These are phyloP conservation scores for Phytophthora palmivora DNA, from an alignment of 352 stramenopile genomes.

Conservation along the genomic window DNA sequence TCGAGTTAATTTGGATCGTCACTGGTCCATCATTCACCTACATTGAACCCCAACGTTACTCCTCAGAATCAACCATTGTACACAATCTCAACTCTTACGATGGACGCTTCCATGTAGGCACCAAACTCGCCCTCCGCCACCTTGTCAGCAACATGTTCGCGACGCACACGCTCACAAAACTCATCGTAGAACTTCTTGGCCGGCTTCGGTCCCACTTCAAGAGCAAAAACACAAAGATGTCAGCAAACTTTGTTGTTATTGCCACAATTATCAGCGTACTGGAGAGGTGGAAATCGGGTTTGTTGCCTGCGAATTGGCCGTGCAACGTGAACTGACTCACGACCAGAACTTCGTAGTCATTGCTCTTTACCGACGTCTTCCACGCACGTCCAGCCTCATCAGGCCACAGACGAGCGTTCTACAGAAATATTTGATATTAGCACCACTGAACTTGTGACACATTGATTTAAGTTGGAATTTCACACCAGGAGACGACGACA, in stretches of 20 bases:
- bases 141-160: conserved; percentile 64
- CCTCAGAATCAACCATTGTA: neutral
- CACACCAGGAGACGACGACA: conserved; percentile 79
- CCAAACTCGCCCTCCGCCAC: conserved; percentile 84
- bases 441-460: conserved; percentile 8
- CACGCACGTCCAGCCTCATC: conserved; percentile 60
- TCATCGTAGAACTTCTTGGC: conserved; percentile 82
- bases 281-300: conserved; percentile 86
- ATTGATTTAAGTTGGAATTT: neutral
- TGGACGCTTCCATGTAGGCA: conserved; percentile 88
- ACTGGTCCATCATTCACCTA: conserved; percentile 86
- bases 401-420: conserved; percentile 87
- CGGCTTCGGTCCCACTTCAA: conserved; percentile 64
- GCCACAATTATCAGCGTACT: conserved; percentile 50
- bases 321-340: conserved; percentile 91
- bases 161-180: conserved; percentile 75
- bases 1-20: conserved; percentile 88
- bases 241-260: neutral
- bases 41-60: conserved; percentile 16
- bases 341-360: conserved; percentile 81
- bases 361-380: conserved; percentile 72
- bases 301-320: conserved; percentile 85
- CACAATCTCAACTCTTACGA: conserved; percentile 46
- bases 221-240: neutral
- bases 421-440: no score